A percentile compares a stretch with the other conserved stretches of the same genome.
Conservation (phyloP, 148 eudicot species). For the Vaccinium vitisidaea region DNA sequence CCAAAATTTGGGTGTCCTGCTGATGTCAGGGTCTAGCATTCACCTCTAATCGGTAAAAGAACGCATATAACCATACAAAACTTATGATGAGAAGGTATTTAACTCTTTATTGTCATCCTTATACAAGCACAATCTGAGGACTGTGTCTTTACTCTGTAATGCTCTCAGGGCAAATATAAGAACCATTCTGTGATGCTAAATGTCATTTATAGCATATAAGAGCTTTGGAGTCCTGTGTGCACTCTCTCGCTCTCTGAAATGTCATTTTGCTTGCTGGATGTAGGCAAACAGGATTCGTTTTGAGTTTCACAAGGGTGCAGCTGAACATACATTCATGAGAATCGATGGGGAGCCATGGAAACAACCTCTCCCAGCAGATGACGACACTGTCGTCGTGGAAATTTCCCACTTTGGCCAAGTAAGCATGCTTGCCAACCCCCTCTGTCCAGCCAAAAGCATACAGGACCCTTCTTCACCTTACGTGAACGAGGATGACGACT, state of each 20-base stretch:
- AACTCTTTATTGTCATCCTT: too few relatives aligned
- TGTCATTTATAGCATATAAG: background rate
- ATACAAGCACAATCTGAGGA: too few relatives aligned
- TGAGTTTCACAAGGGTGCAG: constrained; percentile 75
- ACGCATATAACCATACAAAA: background rate
- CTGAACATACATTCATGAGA: constrained; percentile 80
- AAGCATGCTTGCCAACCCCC: constrained; percentile 70
- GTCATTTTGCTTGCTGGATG: background rate
- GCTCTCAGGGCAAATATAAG: background rate
- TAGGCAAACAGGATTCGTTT: constrained; percentile 69
- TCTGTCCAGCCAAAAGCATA: constrained; percentile 57
- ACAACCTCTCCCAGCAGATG: constrained; percentile 76
- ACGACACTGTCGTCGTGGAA: constrained; percentile 78
- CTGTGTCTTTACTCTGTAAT: background rate
- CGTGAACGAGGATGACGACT: constrained; percentile 18
- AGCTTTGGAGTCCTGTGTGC: background rate
- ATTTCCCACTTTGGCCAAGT: constrained; percentile 79
- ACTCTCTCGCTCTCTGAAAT: background rate
- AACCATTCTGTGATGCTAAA: background rate
- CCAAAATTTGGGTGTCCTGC: background rate
- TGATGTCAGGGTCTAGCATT: background rate
- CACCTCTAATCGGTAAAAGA: background rate
- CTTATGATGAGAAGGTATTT: background rate
- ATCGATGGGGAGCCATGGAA: constrained; percentile 98
- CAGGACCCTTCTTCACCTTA: constrained; percentile 40